Conservation (phyloP, 2,329 filamentous ascomycete species). For the Aplosporella prunicola region DNA sequence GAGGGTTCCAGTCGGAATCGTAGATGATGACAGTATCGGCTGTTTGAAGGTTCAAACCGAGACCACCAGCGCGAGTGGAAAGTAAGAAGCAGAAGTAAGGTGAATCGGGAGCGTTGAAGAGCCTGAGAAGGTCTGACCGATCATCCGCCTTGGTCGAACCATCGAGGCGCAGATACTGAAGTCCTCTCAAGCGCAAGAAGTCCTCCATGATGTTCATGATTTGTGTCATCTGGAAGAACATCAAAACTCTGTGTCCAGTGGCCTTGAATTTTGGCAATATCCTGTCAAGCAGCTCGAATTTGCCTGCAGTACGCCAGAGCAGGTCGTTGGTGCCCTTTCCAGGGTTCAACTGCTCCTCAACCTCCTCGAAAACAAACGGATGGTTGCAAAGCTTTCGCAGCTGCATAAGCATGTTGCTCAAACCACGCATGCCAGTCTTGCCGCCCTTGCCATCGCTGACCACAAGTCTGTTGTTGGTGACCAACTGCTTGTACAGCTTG, state of each 20-base stretch:
- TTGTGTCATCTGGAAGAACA: conserved; percentile 99
- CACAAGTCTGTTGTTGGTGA: conserved; percentile 87
- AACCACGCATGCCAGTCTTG: conserved; percentile 83
- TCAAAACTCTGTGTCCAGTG: conserved; percentile 87
- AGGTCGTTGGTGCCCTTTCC: conserved; percentile 79
- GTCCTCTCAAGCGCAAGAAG: conserved; percentile 73
- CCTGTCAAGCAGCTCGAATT: conserved; percentile 91
- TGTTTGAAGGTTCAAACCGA: conserved; percentile 93
- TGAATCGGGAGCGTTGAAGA: conserved; percentile 84
- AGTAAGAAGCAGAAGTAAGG: conserved; percentile 96
- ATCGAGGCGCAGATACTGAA: conserved; percentile 85
- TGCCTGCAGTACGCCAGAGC: conserved; percentile 90
- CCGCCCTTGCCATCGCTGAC: conserved; percentile 93
- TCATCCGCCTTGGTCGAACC: conserved; percentile 97
- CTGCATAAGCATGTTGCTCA: conserved; percentile 99
- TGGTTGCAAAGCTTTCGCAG: conserved; percentile 97
- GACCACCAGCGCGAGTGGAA: conserved; percentile 96
- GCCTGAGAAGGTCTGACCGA: conserved; percentile 76
- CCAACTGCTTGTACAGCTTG: conserved; percentile 94
- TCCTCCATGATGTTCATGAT: conserved; percentile 99
- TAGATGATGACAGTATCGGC: conserved; percentile 99
- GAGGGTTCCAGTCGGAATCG: conserved; percentile 98
- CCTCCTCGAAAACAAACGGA: conserved; percentile 95
- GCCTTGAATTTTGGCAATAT: conserved; percentile 87
- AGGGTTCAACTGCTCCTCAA: conserved; percentile 97